A percentile compares a stretch with the other conserved stretches of the same genome.
Conservation (phyloP, 2,329 filamentous ascomycete species). For the Zopfia rhizophila region DNA sequence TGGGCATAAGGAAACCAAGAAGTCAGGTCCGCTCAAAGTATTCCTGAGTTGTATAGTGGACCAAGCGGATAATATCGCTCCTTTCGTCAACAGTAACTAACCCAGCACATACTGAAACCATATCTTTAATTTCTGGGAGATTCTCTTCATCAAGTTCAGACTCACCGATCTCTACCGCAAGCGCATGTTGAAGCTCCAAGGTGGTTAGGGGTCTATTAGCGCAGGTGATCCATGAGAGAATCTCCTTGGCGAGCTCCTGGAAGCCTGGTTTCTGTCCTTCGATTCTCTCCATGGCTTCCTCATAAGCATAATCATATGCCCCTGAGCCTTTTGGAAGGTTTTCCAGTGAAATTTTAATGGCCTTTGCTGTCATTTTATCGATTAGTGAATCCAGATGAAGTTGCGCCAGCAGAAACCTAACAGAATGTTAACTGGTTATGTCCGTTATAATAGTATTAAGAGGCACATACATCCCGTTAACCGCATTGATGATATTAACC, state of each 20-base stretch:
- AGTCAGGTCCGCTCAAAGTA: slow-evolving; percentile 32
- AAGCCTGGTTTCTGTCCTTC: slow-evolving; percentile 1
- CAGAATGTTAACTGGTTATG: no score
- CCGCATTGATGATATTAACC: slow-evolving; percentile 24
- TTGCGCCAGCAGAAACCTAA: slow-evolving; percentile 25
- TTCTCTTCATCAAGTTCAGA: slow-evolving; percentile 11
- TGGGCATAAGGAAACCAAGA: slow-evolving; percentile 28
- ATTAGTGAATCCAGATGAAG: slow-evolving; percentile 21
- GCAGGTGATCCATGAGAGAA: slow-evolving; percentile 13
- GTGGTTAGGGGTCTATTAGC: slow-evolving; percentile 9
- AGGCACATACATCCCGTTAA: slow-evolving; percentile 38
- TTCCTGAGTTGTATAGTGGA: slow-evolving; percentile 32
- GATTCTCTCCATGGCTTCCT: slow-evolving; percentile 16
- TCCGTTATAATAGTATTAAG: no score
- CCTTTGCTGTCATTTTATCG: slow-evolving; percentile 16
- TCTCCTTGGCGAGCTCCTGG: slow-evolving; percentile 5
- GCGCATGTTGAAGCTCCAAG: slow-evolving; percentile 10
- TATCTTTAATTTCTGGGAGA: slow-evolving; percentile 4
- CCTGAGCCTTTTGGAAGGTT: slow-evolving; percentile 12
- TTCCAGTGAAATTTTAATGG: slow-evolving; percentile 11
- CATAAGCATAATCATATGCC: slow-evolving; percentile 19
- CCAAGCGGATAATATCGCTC: slow-evolving; percentile 33
- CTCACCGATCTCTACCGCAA: slow-evolving; percentile 7
- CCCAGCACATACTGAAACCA: slow-evolving; percentile 30
- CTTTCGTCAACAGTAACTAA: slow-evolving; percentile 38